phyloP scores from a whole-genome alignment of 2,329 filamentous ascomycete species.

The Penicillium corylophilum region DNA sequence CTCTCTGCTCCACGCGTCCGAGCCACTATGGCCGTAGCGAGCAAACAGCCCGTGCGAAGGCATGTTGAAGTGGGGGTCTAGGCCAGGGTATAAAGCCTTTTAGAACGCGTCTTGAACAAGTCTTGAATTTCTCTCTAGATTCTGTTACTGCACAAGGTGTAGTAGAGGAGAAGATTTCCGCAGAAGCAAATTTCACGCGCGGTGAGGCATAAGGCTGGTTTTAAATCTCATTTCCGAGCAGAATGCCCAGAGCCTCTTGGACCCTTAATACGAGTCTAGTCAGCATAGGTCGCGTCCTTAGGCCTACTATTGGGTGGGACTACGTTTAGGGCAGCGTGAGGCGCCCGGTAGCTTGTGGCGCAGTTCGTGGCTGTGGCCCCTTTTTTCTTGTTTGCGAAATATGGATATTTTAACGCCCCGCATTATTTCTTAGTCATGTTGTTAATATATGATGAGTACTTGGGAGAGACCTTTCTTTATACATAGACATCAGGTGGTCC shows the following conservation, averaged over 20 bases:
- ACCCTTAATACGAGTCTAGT: conserved; percentile 8
- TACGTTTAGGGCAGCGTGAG: background rate
- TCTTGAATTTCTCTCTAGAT: background rate
- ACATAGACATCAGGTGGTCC: background rate
- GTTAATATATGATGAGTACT: background rate
- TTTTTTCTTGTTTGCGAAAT: background rate
- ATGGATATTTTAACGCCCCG: background rate
- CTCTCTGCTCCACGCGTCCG: conserved; percentile 7
- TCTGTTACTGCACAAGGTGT: background rate
- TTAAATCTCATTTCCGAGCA: background rate
- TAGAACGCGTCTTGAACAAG: background rate
- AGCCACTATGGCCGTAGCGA: background rate
- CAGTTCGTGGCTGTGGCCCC: background rate
- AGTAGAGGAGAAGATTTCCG: background rate
- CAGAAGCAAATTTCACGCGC: background rate
- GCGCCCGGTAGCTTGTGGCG: background rate
- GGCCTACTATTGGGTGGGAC: background rate
- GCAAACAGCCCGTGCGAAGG: conserved; percentile 12
- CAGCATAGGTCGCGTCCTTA: background rate
- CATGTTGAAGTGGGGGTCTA: conserved; percentile 6
- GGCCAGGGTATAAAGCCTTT: background rate
- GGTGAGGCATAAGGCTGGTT: background rate
- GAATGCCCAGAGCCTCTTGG: background rate
- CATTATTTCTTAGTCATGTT: background rate
- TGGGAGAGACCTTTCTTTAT: background rate